Percentiles rank a stretch among this genome's conserved stretches.
These are phyloP conservation scores for Lentinula aciculospora DNA, from an alignment of 768 basidiomycete genomes.

Conservation along the genomic window DNA sequence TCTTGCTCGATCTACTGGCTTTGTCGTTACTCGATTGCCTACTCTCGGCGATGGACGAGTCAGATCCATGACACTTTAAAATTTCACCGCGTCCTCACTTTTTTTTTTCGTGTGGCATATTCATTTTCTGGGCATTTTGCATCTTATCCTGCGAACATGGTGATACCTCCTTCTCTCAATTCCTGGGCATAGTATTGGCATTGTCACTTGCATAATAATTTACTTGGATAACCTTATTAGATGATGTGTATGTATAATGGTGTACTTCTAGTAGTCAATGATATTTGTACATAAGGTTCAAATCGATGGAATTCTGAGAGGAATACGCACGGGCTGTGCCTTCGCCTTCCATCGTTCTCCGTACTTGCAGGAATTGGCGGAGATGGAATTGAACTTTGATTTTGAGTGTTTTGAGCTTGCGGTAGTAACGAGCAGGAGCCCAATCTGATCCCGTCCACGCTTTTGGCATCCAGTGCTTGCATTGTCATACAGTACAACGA, in stretches of 20 bases:
- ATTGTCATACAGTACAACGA: no score
- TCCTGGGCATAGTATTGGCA: not conserved
- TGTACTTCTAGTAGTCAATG: not conserved
- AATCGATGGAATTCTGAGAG: not conserved
- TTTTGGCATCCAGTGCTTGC: not conserved
- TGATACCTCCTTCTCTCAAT: not conserved
- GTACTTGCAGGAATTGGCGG: not conserved
- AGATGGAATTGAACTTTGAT: not conserved
- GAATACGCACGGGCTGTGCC: not conserved
- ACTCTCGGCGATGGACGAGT: conserved; percentile 4
- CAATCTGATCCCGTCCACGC: not conserved
- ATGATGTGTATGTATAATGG: not conserved
- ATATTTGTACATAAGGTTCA: not conserved
- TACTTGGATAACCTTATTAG: conserved; percentile 6
- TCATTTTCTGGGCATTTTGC: not conserved
- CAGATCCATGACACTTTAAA: conserved; percentile 8
- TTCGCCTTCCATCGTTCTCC: not conserved
- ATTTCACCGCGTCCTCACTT: not conserved
- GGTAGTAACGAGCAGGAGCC: no score
- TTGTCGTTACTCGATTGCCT: not conserved
- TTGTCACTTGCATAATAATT: conserved; percentile 2
- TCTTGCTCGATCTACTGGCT: conserved; percentile 3
- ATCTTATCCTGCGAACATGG: not conserved
- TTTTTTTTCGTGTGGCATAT: not conserved
- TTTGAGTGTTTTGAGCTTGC: not conserved